Evolutionary conservation across 345 rosid genomes (phyloP), one percentile per base, ranked within the genome.

Genomic region (Clausena lansium): DNA sequence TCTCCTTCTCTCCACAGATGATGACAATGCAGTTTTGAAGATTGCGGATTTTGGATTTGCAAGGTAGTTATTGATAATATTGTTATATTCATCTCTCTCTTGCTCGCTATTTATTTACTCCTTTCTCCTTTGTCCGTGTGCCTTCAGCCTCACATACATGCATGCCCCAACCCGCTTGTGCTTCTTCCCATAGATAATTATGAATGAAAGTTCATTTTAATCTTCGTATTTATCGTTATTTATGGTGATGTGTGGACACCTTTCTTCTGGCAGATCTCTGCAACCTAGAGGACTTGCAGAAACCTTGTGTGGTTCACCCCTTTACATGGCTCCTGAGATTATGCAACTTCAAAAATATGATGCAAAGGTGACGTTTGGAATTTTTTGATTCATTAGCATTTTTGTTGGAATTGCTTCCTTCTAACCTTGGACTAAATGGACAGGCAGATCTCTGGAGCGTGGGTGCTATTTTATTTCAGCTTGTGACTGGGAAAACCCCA

Each of bases 371-470:
- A 84, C 78, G 81, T 81, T 77, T 57, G n/a, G 47, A 76, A 33
- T 47, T 38, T 30, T 73, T 55, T 65, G 6, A 35, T 54, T 76
- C 22, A 24, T 41, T 57, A 25, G 2, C 67, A 54, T 14, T 54
- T 50, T 71, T 59, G 50, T 69, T 78, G 36, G 75, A 70, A 71
- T 25, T 50, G 74, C 72, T 63, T 76, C 79, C 70, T 78, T 27
- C 81, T 87, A 87, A 89, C 81, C 82, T 78, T 83, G 78, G 77
- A 79, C 80, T 82, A 80, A 59, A 85, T 81, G 81, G 76, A 52
- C 99, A 96, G 99, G 99, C 99, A 89, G 99, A 96, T 90, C 98
- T 96, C 79, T 96, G 99, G 99, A 96, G 99, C 81, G 97, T 94
- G 62, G 99, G 99, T 81, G 91, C 98, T 77, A 96, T 96, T 81